These are phyloP conservation scores for Yarrowia porcina DNA, from an alignment of 805 yeast genomes.

Conservation along the genomic window DNA sequence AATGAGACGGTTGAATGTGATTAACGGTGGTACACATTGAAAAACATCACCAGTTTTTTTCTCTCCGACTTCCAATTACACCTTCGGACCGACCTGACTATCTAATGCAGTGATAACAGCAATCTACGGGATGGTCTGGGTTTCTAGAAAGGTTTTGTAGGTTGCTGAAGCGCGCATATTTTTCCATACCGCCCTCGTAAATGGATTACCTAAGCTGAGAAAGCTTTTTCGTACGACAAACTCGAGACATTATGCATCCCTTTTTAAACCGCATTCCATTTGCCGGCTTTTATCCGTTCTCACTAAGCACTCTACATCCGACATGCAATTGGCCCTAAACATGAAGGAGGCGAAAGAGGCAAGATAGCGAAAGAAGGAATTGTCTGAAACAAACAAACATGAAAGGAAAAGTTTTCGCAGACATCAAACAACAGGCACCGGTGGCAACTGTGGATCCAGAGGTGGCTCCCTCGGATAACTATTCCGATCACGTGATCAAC, in stretches of 20 bases:
- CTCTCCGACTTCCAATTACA: not conserved
- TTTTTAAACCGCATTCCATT: not conserved
- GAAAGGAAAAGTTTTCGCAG: not conserved
- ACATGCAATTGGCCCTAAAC: not conserved
- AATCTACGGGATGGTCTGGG: not conserved
- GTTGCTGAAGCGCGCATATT: not conserved
- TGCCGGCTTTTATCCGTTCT: not conserved
- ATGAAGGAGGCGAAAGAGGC: not conserved
- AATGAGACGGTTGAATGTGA: not conserved
- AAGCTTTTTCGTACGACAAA: not conserved
- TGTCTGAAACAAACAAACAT: no score
- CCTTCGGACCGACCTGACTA: not conserved
- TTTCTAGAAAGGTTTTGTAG: not conserved
- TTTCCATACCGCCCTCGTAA: no score
- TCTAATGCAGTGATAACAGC: conserved; percentile 8
- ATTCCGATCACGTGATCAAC: no score
- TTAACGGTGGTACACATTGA: not conserved
- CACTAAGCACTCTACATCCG: conserved; percentile 4
- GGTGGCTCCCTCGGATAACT: no score
- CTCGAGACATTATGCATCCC: not conserved
- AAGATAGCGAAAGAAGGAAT: not conserved
- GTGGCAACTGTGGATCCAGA: no score
- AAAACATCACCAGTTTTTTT: not conserved
- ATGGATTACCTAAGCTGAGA: conserved; percentile 13
- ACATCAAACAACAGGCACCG: not conserved